Percentiles rank a stretch among this genome's conserved stretches.
phyloP scores from a whole-genome alignment of 192 early-diverging fungal species.

The Mortierella claussenii region DNA sequence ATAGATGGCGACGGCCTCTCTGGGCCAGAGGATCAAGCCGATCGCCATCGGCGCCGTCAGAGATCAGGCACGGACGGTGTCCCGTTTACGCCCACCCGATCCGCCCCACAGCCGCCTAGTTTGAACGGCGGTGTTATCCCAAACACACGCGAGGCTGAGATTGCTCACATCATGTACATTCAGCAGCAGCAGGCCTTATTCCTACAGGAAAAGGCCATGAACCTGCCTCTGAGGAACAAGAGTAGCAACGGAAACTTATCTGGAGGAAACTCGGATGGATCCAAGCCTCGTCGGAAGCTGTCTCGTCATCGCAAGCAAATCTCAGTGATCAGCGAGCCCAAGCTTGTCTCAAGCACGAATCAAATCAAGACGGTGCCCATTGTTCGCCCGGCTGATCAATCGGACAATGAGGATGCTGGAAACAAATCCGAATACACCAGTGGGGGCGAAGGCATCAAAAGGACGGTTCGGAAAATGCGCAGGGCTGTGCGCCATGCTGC shows the following conservation, averaged over 20 bases:
- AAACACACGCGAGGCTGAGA: conserved; percentile 43
- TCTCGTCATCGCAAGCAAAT: conserved; percentile 52
- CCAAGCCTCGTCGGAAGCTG: conserved; percentile 29
- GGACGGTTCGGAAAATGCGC: conserved; percentile 39
- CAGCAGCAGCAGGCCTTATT: conserved; percentile 52
- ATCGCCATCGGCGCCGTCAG: conserved; percentile 16
- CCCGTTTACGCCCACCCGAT: conserved; percentile 39
- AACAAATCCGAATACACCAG: conserved; percentile 47
- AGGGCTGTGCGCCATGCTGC: conserved; percentile 45
- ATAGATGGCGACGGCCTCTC: conserved; percentile 47
- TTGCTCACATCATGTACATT: conserved; percentile 53
- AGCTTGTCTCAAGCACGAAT: conserved; percentile 38
- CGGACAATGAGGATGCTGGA: conserved; percentile 49
- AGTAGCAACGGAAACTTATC: conserved; percentile 48
- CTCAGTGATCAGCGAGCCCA: conserved; percentile 48
- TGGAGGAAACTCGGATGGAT: conserved; percentile 27
- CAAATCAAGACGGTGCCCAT: conserved; percentile 50
- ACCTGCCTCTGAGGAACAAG: conserved; percentile 32
- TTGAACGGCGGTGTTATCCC: conserved; percentile 11
- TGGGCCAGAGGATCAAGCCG: conserved; percentile 37
- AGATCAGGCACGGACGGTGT: conserved; percentile 9
- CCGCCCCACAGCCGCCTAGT: conserved; percentile 37
- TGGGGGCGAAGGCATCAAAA: conserved; percentile 50
- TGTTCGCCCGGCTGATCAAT: conserved; percentile 46
- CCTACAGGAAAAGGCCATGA: conserved; percentile 50